These are phyloP conservation scores for Aspergillus sclerotiicarbonarius DNA, from an alignment of 495 filamentous ascomycete species.

Conservation along the genomic window DNA sequence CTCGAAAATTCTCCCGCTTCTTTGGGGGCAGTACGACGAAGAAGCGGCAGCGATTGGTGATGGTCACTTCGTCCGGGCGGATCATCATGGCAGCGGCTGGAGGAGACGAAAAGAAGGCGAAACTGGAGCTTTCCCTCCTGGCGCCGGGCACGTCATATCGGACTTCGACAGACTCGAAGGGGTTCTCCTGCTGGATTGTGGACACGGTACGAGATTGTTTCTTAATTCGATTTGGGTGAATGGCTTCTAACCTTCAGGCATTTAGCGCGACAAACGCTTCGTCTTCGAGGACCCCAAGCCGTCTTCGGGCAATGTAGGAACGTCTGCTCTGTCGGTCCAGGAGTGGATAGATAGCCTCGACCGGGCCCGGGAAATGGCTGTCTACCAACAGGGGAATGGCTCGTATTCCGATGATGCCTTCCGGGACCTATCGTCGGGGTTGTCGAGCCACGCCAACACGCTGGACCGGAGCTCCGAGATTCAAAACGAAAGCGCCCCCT, in stretches of 20 bases:
- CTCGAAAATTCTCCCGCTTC: constrained; percentile 88
- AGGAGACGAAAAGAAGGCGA: constrained; percentile 93
- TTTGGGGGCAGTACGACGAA: constrained; percentile 89
- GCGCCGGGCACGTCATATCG: constrained; percentile 70
- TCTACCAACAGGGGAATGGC: constrained; percentile 63
- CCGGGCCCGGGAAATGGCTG: constrained; percentile 74
- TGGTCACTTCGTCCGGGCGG: constrained; percentile 89
- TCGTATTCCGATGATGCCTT: constrained; percentile 71
- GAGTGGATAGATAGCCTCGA: constrained; percentile 89
- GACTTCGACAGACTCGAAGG: constrained; percentile 77
- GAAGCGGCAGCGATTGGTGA: constrained; percentile 87
- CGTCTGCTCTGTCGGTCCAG: constrained; percentile 56
- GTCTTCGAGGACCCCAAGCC: constrained; percentile 90
- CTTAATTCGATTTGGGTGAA: neutral
- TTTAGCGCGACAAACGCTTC: constrained; percentile 82
- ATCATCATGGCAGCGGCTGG: constrained; percentile 89
- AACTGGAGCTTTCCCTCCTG: constrained; percentile 82
- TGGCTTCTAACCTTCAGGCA: constrained; percentile 19
- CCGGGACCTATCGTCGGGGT: constrained; percentile 66
- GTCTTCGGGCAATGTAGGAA: constrained; percentile 43
- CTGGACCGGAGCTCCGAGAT: constrained; percentile 55
- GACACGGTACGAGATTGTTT: constrained; percentile 72
- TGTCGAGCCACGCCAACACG: constrained; percentile 75
- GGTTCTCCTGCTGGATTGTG: constrained; percentile 82
- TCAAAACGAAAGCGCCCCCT: constrained; percentile 31